These are phyloP conservation scores for Lepidium africanum DNA, from an alignment of 345 rosid species.

Conservation along the genomic window DNA sequence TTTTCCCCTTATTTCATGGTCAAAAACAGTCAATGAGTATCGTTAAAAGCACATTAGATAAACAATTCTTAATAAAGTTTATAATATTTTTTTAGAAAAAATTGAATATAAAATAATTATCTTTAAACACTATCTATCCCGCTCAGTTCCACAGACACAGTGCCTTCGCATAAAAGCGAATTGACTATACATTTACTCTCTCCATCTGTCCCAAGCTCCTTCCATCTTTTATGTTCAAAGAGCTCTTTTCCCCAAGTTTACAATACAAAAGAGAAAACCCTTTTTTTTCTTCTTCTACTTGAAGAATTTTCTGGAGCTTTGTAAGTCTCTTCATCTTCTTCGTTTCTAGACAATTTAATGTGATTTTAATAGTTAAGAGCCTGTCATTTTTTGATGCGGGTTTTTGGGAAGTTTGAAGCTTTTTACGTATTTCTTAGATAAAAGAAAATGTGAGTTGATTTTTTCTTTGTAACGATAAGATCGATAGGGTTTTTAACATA, in stretches of 20 bases:
- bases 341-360: neutral
- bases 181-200: constrained; percentile 26
- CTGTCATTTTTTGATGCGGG: neutral
- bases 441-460: neutral
- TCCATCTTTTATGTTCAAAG: neutral
- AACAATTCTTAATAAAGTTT: constrained; percentile 1
- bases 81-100: neutral
- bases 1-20: constrained; percentile 2
- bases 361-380: neutral
- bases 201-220: constrained; percentile 22
- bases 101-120: neutral
- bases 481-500: neutral
- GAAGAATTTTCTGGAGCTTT: constrained; percentile 3
- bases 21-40: constrained; percentile 19
- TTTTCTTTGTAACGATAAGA: neutral
- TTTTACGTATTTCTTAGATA: neutral
- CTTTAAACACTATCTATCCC: constrained; percentile 23
- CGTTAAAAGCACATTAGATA: neutral
- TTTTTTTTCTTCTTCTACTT: neutral
- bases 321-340: constrained; percentile 13
- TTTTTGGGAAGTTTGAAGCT: neutral
- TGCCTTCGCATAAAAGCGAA: constrained; percentile 27
- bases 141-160: constrained; percentile 18
- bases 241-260: neutral
- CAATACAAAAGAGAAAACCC: neutral